Percentiles rank a stretch among this genome's conserved stretches.
Conservation (phyloP, 768 basidiomycete species). For the Leccinum disarticulatum region DNA sequence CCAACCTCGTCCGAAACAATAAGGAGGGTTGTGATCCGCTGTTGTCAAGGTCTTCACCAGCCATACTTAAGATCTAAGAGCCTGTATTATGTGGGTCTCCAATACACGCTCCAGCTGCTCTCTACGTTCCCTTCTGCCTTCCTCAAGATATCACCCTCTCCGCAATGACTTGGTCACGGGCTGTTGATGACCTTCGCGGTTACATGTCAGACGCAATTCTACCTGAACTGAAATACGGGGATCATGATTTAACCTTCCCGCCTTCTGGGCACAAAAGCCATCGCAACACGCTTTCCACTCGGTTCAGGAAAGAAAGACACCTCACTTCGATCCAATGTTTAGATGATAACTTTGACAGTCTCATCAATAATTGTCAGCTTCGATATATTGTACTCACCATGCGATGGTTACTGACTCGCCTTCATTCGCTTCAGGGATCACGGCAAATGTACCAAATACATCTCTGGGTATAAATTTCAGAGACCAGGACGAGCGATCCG, state of each 20-base stretch:
- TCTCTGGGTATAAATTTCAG: conserved; percentile 25
- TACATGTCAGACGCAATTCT: conserved; percentile 36
- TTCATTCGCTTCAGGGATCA: conserved; percentile 23
- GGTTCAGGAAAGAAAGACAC: conserved; percentile 34
- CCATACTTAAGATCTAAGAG: conserved; percentile 18
- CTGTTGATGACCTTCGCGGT: conserved; percentile 33
- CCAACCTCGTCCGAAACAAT: conserved; percentile 19
- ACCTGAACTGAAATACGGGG: conserved; percentile 32
- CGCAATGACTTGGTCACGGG: conserved; percentile 28
- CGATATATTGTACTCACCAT: background rate
- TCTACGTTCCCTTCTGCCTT: background rate
- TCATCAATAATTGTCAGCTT: conserved; percentile 32
- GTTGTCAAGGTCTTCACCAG: conserved; percentile 20
- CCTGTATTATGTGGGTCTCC: background rate
- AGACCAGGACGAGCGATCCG: conserved; percentile 28
- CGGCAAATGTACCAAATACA: conserved; percentile 27
- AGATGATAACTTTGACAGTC: conserved; percentile 25
- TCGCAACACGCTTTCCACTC: conserved; percentile 33
- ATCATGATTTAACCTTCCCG: conserved; percentile 15
- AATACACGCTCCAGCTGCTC: background rate
- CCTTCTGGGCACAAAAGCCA: conserved; percentile 37
- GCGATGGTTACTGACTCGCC: conserved; percentile 3
- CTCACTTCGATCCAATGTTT: conserved; percentile 31
- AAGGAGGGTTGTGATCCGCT: conserved; percentile 16
- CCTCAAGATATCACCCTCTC: background rate